These are phyloP conservation scores for Favolaschia claudopus DNA, from an alignment of 768 basidiomycete species.

Conservation along the genomic window DNA sequence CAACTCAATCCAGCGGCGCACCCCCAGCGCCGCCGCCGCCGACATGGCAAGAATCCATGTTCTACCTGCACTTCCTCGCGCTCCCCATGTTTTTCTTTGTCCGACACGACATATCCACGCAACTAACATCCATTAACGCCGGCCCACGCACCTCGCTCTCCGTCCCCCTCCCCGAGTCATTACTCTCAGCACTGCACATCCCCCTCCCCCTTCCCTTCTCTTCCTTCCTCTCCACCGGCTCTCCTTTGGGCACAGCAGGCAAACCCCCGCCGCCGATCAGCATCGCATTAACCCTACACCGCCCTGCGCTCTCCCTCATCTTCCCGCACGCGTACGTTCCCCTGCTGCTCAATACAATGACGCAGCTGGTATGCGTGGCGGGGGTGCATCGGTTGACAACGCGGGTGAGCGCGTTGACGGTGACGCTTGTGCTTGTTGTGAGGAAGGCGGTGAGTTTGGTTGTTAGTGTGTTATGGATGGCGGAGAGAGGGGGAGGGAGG, in stretches of 20 bases:
- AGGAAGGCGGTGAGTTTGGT: conserved; percentile 82
- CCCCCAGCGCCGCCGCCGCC: conserved; percentile 26
- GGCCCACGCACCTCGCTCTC: conserved; percentile 44
- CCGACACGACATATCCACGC: conserved; percentile 56
- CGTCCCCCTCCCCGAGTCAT: conserved; percentile 30
- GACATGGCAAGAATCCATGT: conserved; percentile 90
- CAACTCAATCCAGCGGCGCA: conserved; percentile 2
- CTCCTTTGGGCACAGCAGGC: conserved; percentile 11
- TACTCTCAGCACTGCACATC: conserved; percentile 14
- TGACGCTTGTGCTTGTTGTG: conserved; percentile 82
- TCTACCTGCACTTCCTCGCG: conserved; percentile 86
- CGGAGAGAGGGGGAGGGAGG: conserved; percentile 44
- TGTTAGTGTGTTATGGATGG: conserved; percentile 78
- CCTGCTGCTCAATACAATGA: conserved; percentile 78
- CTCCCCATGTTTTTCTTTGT: conserved; percentile 80
- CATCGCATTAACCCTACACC: conserved; percentile 29
- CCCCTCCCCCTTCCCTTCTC: conserved; percentile 17
- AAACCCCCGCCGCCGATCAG: conserved; percentile 30
- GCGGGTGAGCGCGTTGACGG: conserved; percentile 74
- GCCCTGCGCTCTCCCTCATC: conserved; percentile 37
- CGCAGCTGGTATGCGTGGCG: conserved; percentile 84
- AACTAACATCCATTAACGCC: conserved; percentile 51
- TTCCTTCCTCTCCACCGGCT: conserved; percentile 28
- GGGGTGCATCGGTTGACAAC: conserved; percentile 90
- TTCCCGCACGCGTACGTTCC: conserved; percentile 70